phyloP scores from a whole-genome alignment of 257 asterid genomes.

The Solanum paucissectum region DNA sequence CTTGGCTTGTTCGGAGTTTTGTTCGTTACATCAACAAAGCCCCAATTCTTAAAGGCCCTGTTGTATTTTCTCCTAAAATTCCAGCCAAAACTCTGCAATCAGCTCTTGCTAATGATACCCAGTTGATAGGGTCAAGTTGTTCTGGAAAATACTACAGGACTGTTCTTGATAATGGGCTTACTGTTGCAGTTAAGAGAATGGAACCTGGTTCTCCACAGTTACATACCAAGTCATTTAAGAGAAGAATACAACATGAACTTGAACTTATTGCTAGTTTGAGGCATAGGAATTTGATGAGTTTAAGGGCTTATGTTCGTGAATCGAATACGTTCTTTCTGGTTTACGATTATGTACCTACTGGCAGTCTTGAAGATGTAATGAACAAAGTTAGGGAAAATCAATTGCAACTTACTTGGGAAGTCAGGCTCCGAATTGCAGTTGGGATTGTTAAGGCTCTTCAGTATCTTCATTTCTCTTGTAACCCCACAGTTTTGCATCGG shows the following conservation, averaged over 20 bases:
- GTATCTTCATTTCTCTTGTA: slow-evolving; percentile 73
- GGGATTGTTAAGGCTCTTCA: slow-evolving; percentile 71
- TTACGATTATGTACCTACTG: slow-evolving; percentile 55
- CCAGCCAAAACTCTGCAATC: slow-evolving; percentile 45
- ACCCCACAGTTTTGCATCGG: slow-evolving; percentile 52
- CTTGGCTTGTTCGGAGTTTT: slow-evolving; percentile 44
- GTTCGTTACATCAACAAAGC: slow-evolving; percentile 52
- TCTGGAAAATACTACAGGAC: slow-evolving; percentile 63
- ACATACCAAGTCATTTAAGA: slow-evolving; percentile 35
- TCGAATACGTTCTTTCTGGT: slow-evolving; percentile 43
- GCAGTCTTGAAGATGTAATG: slow-evolving; percentile 84
- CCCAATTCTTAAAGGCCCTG: slow-evolving; percentile 62
- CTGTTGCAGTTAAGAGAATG: slow-evolving; percentile 68
- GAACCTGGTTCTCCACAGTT: slow-evolving; percentile 32
- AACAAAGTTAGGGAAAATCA: slow-evolving; percentile 49
- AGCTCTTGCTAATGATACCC: slow-evolving; percentile 62
- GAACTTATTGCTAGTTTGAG: slow-evolving; percentile 53
- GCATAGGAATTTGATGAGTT: slow-evolving; percentile 87
- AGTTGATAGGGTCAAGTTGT: slow-evolving; percentile 56
- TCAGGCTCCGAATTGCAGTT: slow-evolving; percentile 62
- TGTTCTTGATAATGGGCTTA: slow-evolving; percentile 77
- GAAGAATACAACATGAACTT: slow-evolving; percentile 47
- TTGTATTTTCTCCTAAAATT: slow-evolving; percentile 67
- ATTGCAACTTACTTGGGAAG: slow-evolving; percentile 71
- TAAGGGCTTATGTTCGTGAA: slow-evolving; percentile 67